A percentile compares a stretch with the other conserved stretches of the same genome.
phyloP scores from a whole-genome alignment of 192 early-diverging fungal species.

The Umbelopsis ramanniana region DNA sequence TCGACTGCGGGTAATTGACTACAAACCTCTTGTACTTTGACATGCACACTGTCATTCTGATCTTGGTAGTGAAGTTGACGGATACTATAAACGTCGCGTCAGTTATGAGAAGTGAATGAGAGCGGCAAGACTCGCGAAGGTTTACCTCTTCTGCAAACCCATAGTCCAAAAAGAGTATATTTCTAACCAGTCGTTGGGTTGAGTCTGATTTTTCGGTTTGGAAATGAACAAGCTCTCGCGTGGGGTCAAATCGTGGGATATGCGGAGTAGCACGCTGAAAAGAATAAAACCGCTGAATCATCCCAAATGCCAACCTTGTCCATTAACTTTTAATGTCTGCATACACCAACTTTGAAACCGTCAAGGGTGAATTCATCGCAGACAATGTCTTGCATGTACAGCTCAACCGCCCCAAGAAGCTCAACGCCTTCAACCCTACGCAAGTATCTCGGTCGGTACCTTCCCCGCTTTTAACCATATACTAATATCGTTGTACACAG shows the following conservation, averaged over 20 bases:
- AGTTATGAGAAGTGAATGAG: not conserved
- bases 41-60: not conserved
- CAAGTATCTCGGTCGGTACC: conserved; percentile 12
- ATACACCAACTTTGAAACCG: conserved; percentile 53
- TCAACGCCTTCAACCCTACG: conserved; percentile 79
- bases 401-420: conserved; percentile 79
- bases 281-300: conserved; percentile 15
- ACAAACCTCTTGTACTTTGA: not conserved
- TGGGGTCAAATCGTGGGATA: conserved; percentile 3
- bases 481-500: conserved; percentile 29
- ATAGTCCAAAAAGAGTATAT: not conserved
- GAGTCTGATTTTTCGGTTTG: not conserved
- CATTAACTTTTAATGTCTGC: not conserved
- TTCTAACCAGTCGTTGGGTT: too few species aligned
- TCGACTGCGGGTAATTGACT: not conserved
- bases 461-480: not conserved
- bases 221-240: not conserved
- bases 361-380: conserved; percentile 60
- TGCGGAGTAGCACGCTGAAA: not conserved
- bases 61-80: conserved; percentile 10
- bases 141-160: not conserved
- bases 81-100: not conserved
- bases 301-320: not conserved
- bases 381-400: conserved; percentile 79
- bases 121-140: not conserved